Conservation (phyloP, 2,329 filamentous ascomycete species). For the Aspergillus hiratsukae region DNA sequence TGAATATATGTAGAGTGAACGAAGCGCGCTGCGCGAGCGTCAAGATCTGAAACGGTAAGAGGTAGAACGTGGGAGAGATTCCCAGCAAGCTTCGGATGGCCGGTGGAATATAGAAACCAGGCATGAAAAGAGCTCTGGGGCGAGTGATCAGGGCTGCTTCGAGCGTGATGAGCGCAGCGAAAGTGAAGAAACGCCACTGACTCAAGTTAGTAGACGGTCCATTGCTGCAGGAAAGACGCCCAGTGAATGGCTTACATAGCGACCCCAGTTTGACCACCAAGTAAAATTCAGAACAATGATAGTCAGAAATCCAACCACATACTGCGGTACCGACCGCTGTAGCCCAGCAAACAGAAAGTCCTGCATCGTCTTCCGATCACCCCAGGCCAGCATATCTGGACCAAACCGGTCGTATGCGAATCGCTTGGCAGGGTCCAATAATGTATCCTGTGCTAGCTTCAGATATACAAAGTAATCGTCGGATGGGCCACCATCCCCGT, state of each 20-base stretch:
- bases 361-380: constrained; percentile 51
- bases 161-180: constrained; percentile 52
- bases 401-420: constrained; percentile 92
- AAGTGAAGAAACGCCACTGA: constrained; percentile 50
- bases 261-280: constrained; percentile 40
- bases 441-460: constrained; percentile 76
- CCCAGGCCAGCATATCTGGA: constrained; percentile 63
- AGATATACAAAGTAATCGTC: constrained; percentile 71
- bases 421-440: constrained; percentile 68
- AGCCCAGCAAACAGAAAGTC: constrained; percentile 70
- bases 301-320: constrained; percentile 33
- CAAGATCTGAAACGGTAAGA: constrained; percentile 79
- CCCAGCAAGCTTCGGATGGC: constrained; percentile 24
- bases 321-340: constrained; percentile 38
- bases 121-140: constrained; percentile 39
- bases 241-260: constrained; percentile 37
- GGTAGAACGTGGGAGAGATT: constrained; percentile 45
- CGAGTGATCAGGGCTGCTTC: constrained; percentile 56
- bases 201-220: neutral
- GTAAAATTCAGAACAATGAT: constrained; percentile 37
- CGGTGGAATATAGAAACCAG: constrained; percentile 27
- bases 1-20: constrained; percentile 75
- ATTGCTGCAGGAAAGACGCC: neutral
- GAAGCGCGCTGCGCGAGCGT: constrained; percentile 69
- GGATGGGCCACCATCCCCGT: constrained; percentile 26